These are phyloP conservation scores for Phytophthora colocasiae DNA, from an alignment of 352 stramenopile species.

Conservation along the genomic window DNA sequence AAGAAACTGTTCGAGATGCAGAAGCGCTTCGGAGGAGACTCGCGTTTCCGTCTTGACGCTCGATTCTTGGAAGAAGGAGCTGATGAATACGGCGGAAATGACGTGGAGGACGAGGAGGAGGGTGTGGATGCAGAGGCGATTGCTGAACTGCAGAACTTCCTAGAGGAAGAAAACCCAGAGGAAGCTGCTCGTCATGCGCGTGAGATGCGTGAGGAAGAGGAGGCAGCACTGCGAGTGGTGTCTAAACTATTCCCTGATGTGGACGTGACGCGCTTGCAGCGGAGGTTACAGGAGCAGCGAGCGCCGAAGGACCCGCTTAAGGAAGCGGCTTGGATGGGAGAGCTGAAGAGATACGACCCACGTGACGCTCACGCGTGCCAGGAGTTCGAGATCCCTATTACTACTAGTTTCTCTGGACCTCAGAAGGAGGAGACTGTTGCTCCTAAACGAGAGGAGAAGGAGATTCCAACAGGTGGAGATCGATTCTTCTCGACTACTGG, in stretches of 20 bases:
- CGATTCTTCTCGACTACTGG: conserved; percentile 76
- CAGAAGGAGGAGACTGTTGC: conserved; percentile 27
- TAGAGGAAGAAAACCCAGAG: conserved; percentile 47
- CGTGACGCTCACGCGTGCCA: conserved; percentile 42
- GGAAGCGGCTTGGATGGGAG: conserved; percentile 84
- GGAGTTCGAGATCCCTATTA: conserved; percentile 65
- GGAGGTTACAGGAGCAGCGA: conserved; percentile 48
- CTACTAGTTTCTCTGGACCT: conserved; percentile 25
- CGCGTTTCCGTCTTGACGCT: conserved; percentile 80
- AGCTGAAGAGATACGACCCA: conserved; percentile 75
- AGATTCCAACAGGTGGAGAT: conserved; percentile 62
- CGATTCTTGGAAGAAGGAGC: conserved; percentile 77
- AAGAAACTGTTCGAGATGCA: conserved; percentile 86
- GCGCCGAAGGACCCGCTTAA: conserved; percentile 67
- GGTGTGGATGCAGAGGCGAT: conserved; percentile 31
- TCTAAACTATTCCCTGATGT: conserved; percentile 71
- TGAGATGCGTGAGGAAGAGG: conserved; percentile 62
- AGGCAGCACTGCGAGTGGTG: conserved; percentile 60
- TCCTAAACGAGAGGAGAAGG: conserved; percentile 48
- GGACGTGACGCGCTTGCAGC: conserved; percentile 69
- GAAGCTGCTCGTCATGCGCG: conserved; percentile 42
- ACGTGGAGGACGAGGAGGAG: conserved; percentile 41
- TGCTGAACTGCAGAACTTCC: conserved; percentile 56
- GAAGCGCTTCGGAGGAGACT: conserved; percentile 79
- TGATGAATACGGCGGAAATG: conserved; percentile 63